Base-by-base conservation (phyloP, 768 basidiomycete species). In the Mrakia hoshinonis region DNA sequence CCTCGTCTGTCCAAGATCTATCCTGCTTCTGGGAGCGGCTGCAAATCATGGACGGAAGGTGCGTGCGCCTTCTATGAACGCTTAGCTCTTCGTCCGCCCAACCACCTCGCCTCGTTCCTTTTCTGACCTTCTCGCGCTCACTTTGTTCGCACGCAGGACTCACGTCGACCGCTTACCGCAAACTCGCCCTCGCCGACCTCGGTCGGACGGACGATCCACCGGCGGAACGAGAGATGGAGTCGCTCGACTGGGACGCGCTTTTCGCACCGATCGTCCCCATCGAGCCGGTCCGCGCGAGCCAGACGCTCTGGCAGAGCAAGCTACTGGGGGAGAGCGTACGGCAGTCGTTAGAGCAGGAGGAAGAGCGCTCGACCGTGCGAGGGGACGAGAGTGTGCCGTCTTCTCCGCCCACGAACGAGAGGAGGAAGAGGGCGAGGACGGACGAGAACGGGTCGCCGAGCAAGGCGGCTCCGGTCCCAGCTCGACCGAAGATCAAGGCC, bases 1-100 rank as follows among this genome's bases (percentile, higher is more conserved):
- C 90, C 92, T 0, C 83, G 92, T 62, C 82, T 94, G 38, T 83
- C 83, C 43, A 93, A 92, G 54, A 67, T 71, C 43, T 71, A 71
- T 15, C 70, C 70, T 2, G 47, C 29, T 2, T 24, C 18, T 7
- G 29, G 31, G 3, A 13, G 31, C 12, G 70, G 70, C 26, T 54
- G 64, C 7, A 70, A 64, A 48, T 46, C 58, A 0, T 70, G 69
- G 69, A 51, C 49, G 0, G 69, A 70, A 31, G 69, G 69, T 70
- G 22, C 47, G 69, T 26, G n/a, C n/a, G n/a, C n/a, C n/a, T n/a
- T n/a, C n/a, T n/a, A n/a, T n/a, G n/a, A n/a, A n/a, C n/a, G n/a
- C n/a, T n/a, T n/a, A n/a, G n/a, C n/a, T n/a, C n/a, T n/a, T n/a
- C n/a, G n/a, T n/a, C n/a, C n/a, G n/a, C n/a, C n/a, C n/a, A n/a